Base-by-base conservation (phyloP, 73 alveolate species). In the Halteria grandinella region DNA sequence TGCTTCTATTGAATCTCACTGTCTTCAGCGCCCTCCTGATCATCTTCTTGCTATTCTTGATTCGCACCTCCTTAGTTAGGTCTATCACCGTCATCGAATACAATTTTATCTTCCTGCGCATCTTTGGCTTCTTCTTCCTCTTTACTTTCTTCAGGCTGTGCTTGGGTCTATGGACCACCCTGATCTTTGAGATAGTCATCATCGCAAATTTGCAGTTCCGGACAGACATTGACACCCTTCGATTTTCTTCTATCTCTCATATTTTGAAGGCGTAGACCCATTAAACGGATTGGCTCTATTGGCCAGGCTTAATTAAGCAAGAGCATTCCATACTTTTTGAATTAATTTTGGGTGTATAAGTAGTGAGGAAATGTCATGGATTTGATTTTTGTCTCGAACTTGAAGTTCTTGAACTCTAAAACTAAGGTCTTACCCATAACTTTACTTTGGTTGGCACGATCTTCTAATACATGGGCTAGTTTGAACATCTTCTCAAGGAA, bases 301-400 rank as follows among this genome's bases (percentile, higher is more conserved):
- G 84, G 84, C 84, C 84, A 71, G 20, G 53, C 53, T 53, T 31
- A 5, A 18, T 71, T 33, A 1, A 71, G 53, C 18, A 71, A 39
- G 18, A 28, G 14, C 0, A 71, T 4, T 1, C 60, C 71, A 53
- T 71, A 54, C 44, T 48, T 28, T 17, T 8, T 50, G 20, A 71
- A 28, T 11, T 71, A 28, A 15, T 62, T 40, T 23, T 62, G 23
- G 59, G 47, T 62, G 60, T 7, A 62, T 5, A 62, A 39, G 45
- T 62, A 62, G 41, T 40, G 57, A 7, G 57, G 57, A 15, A 62
- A 62, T 15, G 55, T 62, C 59, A 36, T 11, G 3, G 77, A 62
- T 39, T 62, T 62, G 10, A 17, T 25, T 20, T 29, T 51, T 24
- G 45, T 27, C 21, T 52, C 53, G 17, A 79, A 79, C 57, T 52